Evolutionary conservation across 2,329 filamentous ascomycete species (phyloP), one percentile per base, ranked within the genome.

Genomic region (Gnomoniopsis sp.): DNA sequence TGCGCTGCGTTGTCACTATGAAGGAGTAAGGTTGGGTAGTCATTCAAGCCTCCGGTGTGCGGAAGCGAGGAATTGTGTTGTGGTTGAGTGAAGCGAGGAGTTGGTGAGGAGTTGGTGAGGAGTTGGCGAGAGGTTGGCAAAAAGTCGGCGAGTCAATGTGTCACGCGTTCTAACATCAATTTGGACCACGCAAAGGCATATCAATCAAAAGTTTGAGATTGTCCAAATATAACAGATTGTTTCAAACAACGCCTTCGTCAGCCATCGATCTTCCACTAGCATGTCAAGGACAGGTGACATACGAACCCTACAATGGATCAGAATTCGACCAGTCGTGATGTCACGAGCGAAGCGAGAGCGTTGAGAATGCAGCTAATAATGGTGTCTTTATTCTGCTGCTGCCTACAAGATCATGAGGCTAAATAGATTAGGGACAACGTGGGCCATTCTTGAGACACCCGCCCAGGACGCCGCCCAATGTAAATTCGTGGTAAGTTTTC

Each of bases 1-100:
- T 99, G 70, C 90, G 95, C 64, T 96, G 91, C 66, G 95, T 98
- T 11, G 89, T 97, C 57, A 86, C 83, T 67, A 86, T 87, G 83
- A 72, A 73, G 63, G 75, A 61, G 63, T 64, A 59, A 23, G 11
- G 4, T 44, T 44, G 41, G 41, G 14, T n/a, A 19, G 11, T 47
- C 19, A 10, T 44, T 44, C 41, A 17, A 21, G 41, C 15, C 19
- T 10, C 10, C n/a, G 41, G n/a, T 44, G 3, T 3, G 15, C n/a
- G n/a, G 19, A 11, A 15, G n/a, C 3, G 19, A 41, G 6, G 22
- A 17, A 19, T 2, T 14, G 30, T 44, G 4, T 17, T 10, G 26
- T 10, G 22, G 12, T 11, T 23, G 12, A 1, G 36, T 21, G 34
- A 21, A 30, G 26, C 14, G 14, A 15, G n/a, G 22, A 30, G 14